A percentile compares a stretch with the other conserved stretches of the same genome.
These are phyloP conservation scores for Gremmenia infestans DNA, from an alignment of 2,329 filamentous ascomycete species.

Conservation along the genomic window DNA sequence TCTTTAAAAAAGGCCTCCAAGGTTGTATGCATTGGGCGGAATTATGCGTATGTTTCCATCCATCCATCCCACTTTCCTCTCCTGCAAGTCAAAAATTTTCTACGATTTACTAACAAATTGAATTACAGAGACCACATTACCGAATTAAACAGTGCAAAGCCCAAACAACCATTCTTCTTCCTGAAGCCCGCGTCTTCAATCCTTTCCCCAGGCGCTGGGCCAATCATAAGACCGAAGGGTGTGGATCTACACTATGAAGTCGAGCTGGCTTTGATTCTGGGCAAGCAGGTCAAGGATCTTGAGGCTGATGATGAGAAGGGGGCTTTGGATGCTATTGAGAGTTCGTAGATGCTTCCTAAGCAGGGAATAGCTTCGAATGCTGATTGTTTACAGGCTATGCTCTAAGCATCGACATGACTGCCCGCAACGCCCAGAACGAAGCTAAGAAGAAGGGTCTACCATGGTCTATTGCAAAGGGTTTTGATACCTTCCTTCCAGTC, in stretches of 20 bases:
- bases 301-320: constrained; percentile 66
- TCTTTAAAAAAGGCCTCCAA: constrained; percentile 48
- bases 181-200: constrained; percentile 89
- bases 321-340: constrained; percentile 78
- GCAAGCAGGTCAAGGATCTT: constrained; percentile 72
- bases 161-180: constrained; percentile 98
- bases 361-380: not conserved
- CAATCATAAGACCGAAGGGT: constrained; percentile 10
- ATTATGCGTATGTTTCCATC: constrained; percentile 72
- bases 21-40: constrained; percentile 81
- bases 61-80: constrained; percentile 4
- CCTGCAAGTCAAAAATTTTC: not conserved
- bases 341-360: constrained; percentile 39
- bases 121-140: constrained; percentile 75
- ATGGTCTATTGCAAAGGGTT: constrained; percentile 95
- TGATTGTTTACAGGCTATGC: constrained; percentile 62
- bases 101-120: constrained; percentile 1
- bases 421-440: constrained; percentile 90
- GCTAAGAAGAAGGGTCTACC: constrained; percentile 96
- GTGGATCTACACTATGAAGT: constrained; percentile 58
- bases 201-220: constrained; percentile 56
- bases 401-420: constrained; percentile 95
- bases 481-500: constrained; percentile 93
- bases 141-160: constrained; percentile 80
- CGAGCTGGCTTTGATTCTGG: constrained; percentile 85